Conservation (phyloP, 257 asterid species). For the Schizonepeta tenuifolia region DNA sequence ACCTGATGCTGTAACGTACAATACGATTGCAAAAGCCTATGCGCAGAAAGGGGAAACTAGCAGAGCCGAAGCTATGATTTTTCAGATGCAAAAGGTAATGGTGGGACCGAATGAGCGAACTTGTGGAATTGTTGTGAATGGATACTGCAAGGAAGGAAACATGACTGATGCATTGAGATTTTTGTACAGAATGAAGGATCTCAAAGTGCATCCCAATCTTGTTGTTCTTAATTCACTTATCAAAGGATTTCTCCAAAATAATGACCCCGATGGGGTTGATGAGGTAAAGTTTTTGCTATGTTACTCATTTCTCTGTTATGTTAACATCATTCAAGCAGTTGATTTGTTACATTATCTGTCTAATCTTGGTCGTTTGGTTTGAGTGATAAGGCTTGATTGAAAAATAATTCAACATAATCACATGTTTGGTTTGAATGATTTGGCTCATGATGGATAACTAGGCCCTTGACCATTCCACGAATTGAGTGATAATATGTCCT, state of each 20-base stretch:
- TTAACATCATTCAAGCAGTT: no score
- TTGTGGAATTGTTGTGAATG: conserved; percentile 83
- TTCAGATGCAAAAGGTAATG: conserved; percentile 60
- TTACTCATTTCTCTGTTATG: no score
- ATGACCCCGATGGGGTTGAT: conserved; percentile 75
- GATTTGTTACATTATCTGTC: neutral
- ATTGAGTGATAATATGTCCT: no score
- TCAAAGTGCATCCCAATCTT: conserved; percentile 75
- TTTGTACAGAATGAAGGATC: conserved; percentile 77
- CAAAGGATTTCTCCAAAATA: conserved; percentile 67
- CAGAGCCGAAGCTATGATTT: conserved; percentile 72
- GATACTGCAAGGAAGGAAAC: conserved; percentile 85
- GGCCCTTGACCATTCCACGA: no score
- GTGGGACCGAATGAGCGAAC: conserved; percentile 76
- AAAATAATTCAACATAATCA: no score
- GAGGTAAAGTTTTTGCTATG: conserved; percentile 54
- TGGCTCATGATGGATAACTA: no score
- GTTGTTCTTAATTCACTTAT: conserved; percentile 80
- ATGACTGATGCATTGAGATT: conserved; percentile 78
- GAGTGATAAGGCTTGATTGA: no score
- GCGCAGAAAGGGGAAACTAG: conserved; percentile 68
- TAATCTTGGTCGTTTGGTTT: neutral
- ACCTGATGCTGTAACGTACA: conserved; percentile 85
- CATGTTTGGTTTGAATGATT: no score
- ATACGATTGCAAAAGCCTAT: conserved; percentile 84